Percentiles rank a stretch among this genome's conserved stretches.
Conservation (phyloP, 1,284 basidiomycete species). For the Anthracocystis walkeri region DNA sequence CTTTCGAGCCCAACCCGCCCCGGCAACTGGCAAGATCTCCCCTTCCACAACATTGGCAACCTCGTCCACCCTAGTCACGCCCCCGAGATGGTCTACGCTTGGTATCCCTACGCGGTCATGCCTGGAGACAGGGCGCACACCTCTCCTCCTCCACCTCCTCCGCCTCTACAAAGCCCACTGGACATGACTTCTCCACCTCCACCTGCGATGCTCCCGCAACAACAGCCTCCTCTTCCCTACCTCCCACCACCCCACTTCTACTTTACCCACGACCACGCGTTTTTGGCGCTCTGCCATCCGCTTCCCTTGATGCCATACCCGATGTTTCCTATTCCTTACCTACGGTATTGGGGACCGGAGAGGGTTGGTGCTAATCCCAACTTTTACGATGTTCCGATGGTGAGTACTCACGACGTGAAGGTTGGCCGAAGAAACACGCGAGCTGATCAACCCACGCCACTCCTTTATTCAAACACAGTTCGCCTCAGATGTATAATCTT, state of each 20-base stretch:
- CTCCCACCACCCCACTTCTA: slow-evolving; percentile 1
- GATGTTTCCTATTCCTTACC: slow-evolving; percentile 20
- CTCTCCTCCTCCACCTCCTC: background rate
- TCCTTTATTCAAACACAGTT: background rate
- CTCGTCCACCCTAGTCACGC: slow-evolving; percentile 3
- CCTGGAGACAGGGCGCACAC: background rate
- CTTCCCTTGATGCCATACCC: background rate
- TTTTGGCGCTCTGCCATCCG: background rate
- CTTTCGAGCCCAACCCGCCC: background rate
- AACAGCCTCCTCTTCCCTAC: background rate
- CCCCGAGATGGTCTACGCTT: slow-evolving; percentile 7
- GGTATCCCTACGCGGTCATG: background rate
- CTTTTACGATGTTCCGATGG: slow-evolving; percentile 33
- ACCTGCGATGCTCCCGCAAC: background rate
- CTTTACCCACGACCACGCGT: slow-evolving; percentile 13
- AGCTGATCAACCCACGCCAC: background rate
- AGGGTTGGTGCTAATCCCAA: slow-evolving; percentile 10
- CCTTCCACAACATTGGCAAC: background rate
- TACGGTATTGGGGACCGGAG: slow-evolving; percentile 32
- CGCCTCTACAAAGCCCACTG: background rate
- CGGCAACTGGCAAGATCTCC: background rate
- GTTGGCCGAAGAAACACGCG: background rate
- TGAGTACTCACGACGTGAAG: slow-evolving; percentile 5
- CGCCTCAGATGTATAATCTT: slow-evolving; percentile 5
- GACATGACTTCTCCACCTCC: background rate